phyloP scores from a whole-genome alignment of 495 filamentous ascomycete genomes.

The Penicillium salamii region DNA sequence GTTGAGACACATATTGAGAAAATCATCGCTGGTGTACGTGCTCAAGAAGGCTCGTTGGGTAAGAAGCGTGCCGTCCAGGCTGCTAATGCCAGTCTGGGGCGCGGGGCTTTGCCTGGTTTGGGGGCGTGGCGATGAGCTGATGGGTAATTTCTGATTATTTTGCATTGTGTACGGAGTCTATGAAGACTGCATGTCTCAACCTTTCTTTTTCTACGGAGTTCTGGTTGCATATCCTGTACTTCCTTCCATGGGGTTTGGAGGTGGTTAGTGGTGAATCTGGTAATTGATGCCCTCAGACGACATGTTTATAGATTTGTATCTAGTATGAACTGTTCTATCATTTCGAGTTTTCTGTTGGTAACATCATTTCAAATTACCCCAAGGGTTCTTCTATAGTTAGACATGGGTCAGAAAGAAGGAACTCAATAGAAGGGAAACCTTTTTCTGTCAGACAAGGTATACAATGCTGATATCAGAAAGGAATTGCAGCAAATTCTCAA shows the following conservation, averaged over 20 bases:
- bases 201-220: slow-evolving; percentile 3
- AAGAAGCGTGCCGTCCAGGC: slow-evolving; percentile 60
- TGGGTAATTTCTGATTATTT: background rate
- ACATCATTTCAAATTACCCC: too few species aligned
- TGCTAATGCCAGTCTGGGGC: slow-evolving; percentile 38
- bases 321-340: too few species aligned
- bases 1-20: slow-evolving; percentile 87
- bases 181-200: background rate
- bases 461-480: too few species aligned
- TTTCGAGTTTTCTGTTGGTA: too few species aligned
- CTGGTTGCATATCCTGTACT: background rate
- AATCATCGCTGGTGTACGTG: slow-evolving; percentile 81
- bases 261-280: background rate
- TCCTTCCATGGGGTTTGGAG: background rate
- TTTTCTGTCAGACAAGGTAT: too few species aligned
- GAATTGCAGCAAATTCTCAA: too few species aligned
- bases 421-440: too few species aligned
- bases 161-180: background rate
- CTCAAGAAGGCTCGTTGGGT: slow-evolving; percentile 73
- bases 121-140: slow-evolving; percentile 40
- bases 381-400: too few species aligned
- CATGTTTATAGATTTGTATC: background rate
- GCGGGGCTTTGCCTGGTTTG: slow-evolving; percentile 37
- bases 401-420: too few species aligned
- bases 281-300: background rate